Evolutionary conservation across 805 yeast species (phyloP).

Genomic region (Pichia insulana): DNA sequence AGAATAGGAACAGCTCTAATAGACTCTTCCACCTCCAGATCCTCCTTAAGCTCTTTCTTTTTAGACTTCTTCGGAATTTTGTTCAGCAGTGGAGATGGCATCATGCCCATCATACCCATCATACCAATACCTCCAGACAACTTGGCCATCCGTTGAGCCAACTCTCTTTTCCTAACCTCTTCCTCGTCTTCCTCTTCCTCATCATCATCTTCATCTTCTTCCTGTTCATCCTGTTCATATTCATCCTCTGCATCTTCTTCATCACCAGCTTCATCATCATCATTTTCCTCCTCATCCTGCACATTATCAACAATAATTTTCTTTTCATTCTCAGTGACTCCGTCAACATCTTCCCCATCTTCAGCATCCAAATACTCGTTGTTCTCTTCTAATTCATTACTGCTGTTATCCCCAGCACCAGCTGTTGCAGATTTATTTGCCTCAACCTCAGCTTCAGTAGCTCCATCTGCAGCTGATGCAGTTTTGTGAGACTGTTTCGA

Average conservation of each 20-base stretch:
- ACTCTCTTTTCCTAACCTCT: slow-evolving; percentile 62
- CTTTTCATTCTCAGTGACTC: slow-evolving; percentile 33
- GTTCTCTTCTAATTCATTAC: slow-evolving; percentile 1
- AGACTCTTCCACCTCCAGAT: slow-evolving; percentile 13
- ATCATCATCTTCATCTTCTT: slow-evolving; percentile 40
- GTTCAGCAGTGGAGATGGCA: slow-evolving; percentile 27
- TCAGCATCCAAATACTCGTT: slow-evolving; percentile 13
- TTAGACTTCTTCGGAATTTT: slow-evolving; percentile 19
- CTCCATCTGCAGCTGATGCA: background rate
- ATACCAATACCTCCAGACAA: slow-evolving; percentile 79
- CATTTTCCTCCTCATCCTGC: slow-evolving; percentile 19
- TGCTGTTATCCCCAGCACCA: background rate
- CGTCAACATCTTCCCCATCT: no score
- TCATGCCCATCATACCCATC: slow-evolving; percentile 63
- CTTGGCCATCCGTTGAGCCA: slow-evolving; percentile 94
- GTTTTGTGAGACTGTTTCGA: slow-evolving; percentile 1
- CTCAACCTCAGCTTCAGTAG: background rate
- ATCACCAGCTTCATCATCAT: slow-evolving; percentile 23
- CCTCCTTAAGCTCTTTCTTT: slow-evolving; percentile 16
- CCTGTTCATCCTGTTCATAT: slow-evolving; percentile 32
- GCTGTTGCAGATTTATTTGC: background rate
- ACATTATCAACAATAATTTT: slow-evolving; percentile 38
- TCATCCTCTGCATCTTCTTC: slow-evolving; percentile 27
- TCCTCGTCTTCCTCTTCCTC: slow-evolving; percentile 65
- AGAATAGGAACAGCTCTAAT: slow-evolving; percentile 40